These are phyloP conservation scores for Aspergillus novoparasiticus DNA, from an alignment of 2,329 filamentous ascomycete species.

Conservation along the genomic window DNA sequence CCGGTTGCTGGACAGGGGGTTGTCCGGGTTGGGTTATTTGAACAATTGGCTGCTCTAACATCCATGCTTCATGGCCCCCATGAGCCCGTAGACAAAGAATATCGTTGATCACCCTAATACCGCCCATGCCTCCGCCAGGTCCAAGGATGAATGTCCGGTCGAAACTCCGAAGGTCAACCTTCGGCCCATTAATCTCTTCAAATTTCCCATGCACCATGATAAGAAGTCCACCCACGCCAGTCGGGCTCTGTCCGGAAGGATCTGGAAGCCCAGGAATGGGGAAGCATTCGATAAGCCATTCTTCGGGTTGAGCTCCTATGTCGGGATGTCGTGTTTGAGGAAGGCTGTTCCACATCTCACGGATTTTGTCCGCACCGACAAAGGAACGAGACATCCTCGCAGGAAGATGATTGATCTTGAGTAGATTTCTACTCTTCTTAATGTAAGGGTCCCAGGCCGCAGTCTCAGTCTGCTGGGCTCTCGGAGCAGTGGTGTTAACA, in stretches of 20 bases:
- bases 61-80: constrained; percentile 57
- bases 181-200: constrained; percentile 67
- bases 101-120: constrained; percentile 77
- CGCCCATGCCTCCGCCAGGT: constrained; percentile 66
- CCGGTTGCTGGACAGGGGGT: constrained; percentile 18
- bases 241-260: constrained; percentile 61
- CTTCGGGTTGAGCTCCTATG: constrained; percentile 65
- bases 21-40: constrained; percentile 15
- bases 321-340: constrained; percentile 76
- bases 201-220: constrained; percentile 83
- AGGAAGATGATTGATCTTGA: constrained; percentile 64
- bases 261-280: constrained; percentile 72
- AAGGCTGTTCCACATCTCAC: constrained; percentile 68
- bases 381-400: constrained; percentile 68
- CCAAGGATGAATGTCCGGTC: constrained; percentile 79
- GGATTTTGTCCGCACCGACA: constrained; percentile 66
- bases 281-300: constrained; percentile 84
- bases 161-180: constrained; percentile 71
- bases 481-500: constrained; percentile 65
- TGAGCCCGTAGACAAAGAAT: constrained; percentile 74
- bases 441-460: constrained; percentile 71
- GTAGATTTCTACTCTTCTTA: constrained; percentile 75
- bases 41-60: constrained; percentile 40
- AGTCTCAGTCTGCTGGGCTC: constrained; percentile 52
- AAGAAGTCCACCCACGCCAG: constrained; percentile 75